Evolutionary conservation across 2,329 filamentous ascomycete genomes (phyloP).

Genomic region (Metarhizium rileyi): DNA sequence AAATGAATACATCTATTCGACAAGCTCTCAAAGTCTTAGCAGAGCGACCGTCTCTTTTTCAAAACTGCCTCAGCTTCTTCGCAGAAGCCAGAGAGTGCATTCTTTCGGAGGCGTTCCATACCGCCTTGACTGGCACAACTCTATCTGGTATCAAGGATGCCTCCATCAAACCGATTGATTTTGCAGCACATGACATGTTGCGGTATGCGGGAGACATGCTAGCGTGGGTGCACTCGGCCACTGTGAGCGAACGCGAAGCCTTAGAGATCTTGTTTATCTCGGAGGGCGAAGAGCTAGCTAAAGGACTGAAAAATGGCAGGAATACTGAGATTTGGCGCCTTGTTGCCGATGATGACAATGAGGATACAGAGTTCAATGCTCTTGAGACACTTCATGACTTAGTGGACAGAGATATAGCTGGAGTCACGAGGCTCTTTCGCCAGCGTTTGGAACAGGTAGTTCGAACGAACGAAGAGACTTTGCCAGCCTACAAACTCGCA

Average conservation of each 20-base stretch:
- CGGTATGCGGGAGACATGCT: slow-evolving; percentile 96
- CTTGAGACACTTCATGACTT: slow-evolving; percentile 73
- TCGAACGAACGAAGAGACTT: slow-evolving; percentile 82
- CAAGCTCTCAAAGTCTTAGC: slow-evolving; percentile 78
- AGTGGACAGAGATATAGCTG: slow-evolving; percentile 75
- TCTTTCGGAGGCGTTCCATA: slow-evolving; percentile 80
- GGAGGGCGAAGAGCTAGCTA: slow-evolving; percentile 80
- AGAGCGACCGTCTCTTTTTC: slow-evolving; percentile 81
- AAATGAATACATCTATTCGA: slow-evolving; percentile 77
- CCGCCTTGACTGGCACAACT: slow-evolving; percentile 68
- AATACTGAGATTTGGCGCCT: slow-evolving; percentile 79
- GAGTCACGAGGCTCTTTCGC: slow-evolving; percentile 73
- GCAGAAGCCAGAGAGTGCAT: slow-evolving; percentile 81
- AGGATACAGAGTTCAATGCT: slow-evolving; percentile 60
- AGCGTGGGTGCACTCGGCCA: slow-evolving; percentile 89
- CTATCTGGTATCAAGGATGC: slow-evolving; percentile 48
- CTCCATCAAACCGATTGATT: slow-evolving; percentile 79
- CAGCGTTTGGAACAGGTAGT: slow-evolving; percentile 88
- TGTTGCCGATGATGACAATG: slow-evolving; percentile 46
- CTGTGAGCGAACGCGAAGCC: slow-evolving; percentile 88
- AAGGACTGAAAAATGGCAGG: slow-evolving; percentile 67
- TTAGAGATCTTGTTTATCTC: slow-evolving; percentile 85
- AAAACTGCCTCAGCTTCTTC: slow-evolving; percentile 88
- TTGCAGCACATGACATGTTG: slow-evolving; percentile 82
- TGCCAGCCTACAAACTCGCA: slow-evolving; percentile 79